phyloP scores from a whole-genome alignment of 176 grass and related monocot genomes.

The Eremochloa ophiuroides region DNA sequence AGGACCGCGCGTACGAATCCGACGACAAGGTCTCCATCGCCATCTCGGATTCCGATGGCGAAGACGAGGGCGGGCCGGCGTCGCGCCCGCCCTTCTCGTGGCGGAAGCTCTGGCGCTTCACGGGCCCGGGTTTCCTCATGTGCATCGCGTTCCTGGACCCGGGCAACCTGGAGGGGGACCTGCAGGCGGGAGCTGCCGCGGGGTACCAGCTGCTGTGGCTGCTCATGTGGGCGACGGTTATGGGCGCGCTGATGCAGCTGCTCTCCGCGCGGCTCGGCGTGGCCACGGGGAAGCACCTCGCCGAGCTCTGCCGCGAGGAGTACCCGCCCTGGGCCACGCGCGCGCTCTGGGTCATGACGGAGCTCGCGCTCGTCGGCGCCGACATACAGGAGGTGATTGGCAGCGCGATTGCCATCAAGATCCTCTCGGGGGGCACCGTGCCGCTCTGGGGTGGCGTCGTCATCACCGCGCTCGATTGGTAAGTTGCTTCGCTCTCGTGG shows the following conservation, averaged over 20 bases:
- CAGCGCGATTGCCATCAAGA: slow-evolving; percentile 92
- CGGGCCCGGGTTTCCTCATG: slow-evolving; percentile 85
- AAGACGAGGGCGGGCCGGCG: neutral
- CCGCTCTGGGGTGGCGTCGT: slow-evolving; percentile 88
- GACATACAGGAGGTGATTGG: slow-evolving; percentile 97
- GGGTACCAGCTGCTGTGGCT: slow-evolving; percentile 89
- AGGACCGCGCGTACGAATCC: slow-evolving; percentile 82
- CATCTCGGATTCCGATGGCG: slow-evolving; percentile 47
- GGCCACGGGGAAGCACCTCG: slow-evolving; percentile 77
- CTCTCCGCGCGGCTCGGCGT: slow-evolving; percentile 83
- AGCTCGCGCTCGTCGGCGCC: slow-evolving; percentile 77
- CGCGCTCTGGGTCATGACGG: slow-evolving; percentile 81
- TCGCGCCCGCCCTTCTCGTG: slow-evolving; percentile 67
- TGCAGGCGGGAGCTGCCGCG: slow-evolving; percentile 82
- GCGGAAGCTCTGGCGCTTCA: slow-evolving; percentile 91
- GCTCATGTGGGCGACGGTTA: slow-evolving; percentile 77
- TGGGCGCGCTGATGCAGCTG: slow-evolving; percentile 80
- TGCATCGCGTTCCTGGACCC: slow-evolving; percentile 95
- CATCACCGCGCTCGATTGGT: slow-evolving; percentile 89
- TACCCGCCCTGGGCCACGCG: slow-evolving; percentile 66
- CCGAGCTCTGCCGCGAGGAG: slow-evolving; percentile 85
- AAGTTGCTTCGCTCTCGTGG: neutral
- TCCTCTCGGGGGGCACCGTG: slow-evolving; percentile 61
- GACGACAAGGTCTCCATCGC: slow-evolving; percentile 72
- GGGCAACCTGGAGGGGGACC: slow-evolving; percentile 85